Conservation (phyloP, 441 rosid genomes). For the Adansonia rubrostipa region DNA sequence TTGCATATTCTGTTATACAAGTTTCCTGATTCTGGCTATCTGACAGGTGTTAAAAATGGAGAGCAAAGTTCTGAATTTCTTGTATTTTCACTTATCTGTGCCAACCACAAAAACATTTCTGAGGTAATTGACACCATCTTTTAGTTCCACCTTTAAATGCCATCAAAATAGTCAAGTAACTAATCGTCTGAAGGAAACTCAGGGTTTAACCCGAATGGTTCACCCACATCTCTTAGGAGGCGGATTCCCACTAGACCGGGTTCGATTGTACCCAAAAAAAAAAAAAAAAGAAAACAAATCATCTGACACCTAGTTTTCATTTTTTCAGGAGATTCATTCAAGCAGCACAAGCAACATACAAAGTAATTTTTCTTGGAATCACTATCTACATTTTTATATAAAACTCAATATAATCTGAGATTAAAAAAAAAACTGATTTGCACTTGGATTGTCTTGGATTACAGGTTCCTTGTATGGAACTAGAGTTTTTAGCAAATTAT, state of each 20-base stretch:
- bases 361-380: slow-evolving; percentile 36
- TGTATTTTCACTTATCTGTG: slow-evolving; percentile 51
- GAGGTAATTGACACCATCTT: slow-evolving; percentile 36
- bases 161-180: slow-evolving; percentile 3
- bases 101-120: slow-evolving; percentile 71
- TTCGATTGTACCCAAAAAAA: no score
- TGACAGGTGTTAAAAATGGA: slow-evolving; percentile 65
- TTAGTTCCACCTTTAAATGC: background rate
- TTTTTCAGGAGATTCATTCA: slow-evolving; percentile 62
- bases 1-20: slow-evolving; percentile 18
- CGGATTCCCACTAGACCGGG: background rate
- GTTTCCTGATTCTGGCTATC: background rate
- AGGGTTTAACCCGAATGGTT: background rate
- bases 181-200: background rate
- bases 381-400: background rate
- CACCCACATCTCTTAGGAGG: background rate
- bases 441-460: slow-evolving; percentile 24
- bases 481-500: slow-evolving; percentile 63
- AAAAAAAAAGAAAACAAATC: background rate
- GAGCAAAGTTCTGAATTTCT: slow-evolving; percentile 49
- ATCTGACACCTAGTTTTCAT: slow-evolving; percentile 1
- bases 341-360: slow-evolving; percentile 65
- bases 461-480: slow-evolving; percentile 59
- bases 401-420: slow-evolving; percentile 7
- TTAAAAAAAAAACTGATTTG: slow-evolving; percentile 16